Base-by-base conservation (phyloP, 2,329 filamentous ascomycete species). In the Fulvia fulva region DNA sequence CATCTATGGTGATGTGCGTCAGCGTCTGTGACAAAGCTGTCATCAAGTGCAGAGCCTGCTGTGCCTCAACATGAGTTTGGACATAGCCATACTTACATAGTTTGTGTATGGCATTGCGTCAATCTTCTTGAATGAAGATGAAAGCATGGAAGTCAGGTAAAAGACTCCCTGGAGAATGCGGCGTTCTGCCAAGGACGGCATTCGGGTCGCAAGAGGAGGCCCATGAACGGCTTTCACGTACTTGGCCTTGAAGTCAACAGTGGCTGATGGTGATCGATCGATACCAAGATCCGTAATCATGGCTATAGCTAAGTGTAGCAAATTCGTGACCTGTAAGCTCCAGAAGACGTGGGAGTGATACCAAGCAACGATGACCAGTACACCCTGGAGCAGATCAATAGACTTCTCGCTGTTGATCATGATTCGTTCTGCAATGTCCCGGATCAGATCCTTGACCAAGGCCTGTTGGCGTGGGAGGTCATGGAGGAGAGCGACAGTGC, bases 271-370 rank as follows among this genome's bases (percentile, higher is more conserved):
- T 12, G 58, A 32, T 11, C 69, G 62, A 55, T 70, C 67, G 49
- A 72, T 63, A 28, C 63, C 65, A 19, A 70, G 61, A 19, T 70
- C 70, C 12, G 60, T 62, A 1, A 62, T 59, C 43, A 70, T 60
- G 6, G 69, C 65, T 22, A 66, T 68, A 2, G 68, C 69, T 1
- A 72, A 62, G 25, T 70, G 65, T 1, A 71, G 60, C 3, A 72
- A 54, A 50, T 69, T 70, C 1, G 64, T 65, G 1, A 63, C 58
- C 45, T 72, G 69, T 19, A 66, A 65, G 23, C 58, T 59, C 65
- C 63, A 67, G 49, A 68, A 69, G n/a, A 71, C 56, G 52, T 72
- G 69, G 6, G 65, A 61, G 45, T 72, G 66, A 56, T 68, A 70
- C 63, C 63, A 65, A 21, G 52, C 58, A 34, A 65, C 61, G 51